A percentile compares a stretch with the other conserved stretches of the same genome.
Evolutionary conservation across 495 filamentous ascomycete genomes (phyloP).

Genomic region (Letharia lupina): DNA sequence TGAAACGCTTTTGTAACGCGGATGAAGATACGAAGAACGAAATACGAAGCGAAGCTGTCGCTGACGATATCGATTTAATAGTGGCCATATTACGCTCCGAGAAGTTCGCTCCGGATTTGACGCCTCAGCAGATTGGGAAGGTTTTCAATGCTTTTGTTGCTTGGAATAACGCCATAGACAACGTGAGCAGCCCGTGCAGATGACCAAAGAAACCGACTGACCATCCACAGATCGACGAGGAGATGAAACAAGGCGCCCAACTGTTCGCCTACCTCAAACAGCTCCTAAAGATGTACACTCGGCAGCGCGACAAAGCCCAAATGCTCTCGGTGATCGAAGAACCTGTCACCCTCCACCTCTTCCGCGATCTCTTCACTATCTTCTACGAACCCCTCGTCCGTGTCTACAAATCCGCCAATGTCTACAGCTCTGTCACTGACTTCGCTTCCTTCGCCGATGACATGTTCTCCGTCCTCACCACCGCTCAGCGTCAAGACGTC

Average conservation of each 20-base stretch:
- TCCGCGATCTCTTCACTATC: slow-evolving; percentile 94
- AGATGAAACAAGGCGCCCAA: slow-evolving; percentile 78
- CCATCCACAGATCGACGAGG: slow-evolving; percentile 49
- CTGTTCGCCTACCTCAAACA: slow-evolving; percentile 94
- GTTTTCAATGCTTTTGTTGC: slow-evolving; percentile 94
- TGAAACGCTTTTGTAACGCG: slow-evolving; percentile 67
- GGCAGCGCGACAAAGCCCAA: slow-evolving; percentile 92
- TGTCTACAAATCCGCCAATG: slow-evolving; percentile 97
- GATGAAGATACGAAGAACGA: slow-evolving; percentile 63
- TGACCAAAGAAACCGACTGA: slow-evolving; percentile 18
- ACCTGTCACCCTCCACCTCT: slow-evolving; percentile 82
- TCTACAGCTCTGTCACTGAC: slow-evolving; percentile 93
- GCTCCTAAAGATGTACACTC: slow-evolving; percentile 80
- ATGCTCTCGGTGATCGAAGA: slow-evolving; percentile 96
- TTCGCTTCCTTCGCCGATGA: slow-evolving; percentile 91
- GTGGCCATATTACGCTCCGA: slow-evolving; percentile 76
- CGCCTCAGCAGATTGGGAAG: slow-evolving; percentile 62
- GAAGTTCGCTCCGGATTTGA: slow-evolving; percentile 58
- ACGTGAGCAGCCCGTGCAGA: slow-evolving; percentile 40
- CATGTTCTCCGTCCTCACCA: slow-evolving; percentile 79
- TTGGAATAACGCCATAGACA: slow-evolving; percentile 89
- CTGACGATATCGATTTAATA: slow-evolving; percentile 70
- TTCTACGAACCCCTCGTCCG: slow-evolving; percentile 96
- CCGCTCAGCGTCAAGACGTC: slow-evolving; percentile 82
- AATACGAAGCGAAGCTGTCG: slow-evolving; percentile 60